A percentile compares a stretch with the other conserved stretches of the same genome.
phyloP scores from a whole-genome alignment of 2,329 filamentous ascomycete genomes.

The Exophiala lecanii-corni region DNA sequence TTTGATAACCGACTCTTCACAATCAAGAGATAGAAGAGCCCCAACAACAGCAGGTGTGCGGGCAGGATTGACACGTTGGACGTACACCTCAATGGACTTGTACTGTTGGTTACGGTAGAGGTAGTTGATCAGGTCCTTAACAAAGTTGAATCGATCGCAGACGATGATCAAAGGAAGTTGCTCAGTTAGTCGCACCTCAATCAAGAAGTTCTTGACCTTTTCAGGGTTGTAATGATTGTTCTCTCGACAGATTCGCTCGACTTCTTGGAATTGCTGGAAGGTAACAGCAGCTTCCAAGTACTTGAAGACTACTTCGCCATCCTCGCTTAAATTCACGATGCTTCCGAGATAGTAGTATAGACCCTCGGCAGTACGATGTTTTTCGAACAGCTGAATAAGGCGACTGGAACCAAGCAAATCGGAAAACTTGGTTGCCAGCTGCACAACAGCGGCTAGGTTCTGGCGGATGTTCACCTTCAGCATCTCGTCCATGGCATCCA shows the following conservation, averaged over 20 bases:
- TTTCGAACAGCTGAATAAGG: conserved; percentile 91
- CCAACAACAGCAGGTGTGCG: conserved; percentile 90
- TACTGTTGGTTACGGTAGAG: conserved; percentile 99
- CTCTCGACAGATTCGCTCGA: conserved; percentile 95
- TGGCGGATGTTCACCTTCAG: conserved; percentile 94
- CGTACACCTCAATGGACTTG: conserved; percentile 97
- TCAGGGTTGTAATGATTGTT: conserved; percentile 85
- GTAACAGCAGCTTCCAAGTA: conserved; percentile 96
- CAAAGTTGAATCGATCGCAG: conserved; percentile 98
- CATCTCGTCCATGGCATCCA: conserved; percentile 95
- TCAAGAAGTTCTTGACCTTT: conserved; percentile 98
- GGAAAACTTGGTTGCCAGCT: conserved; percentile 95
- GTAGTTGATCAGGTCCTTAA: conserved; percentile 92
- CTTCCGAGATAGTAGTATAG: conserved; percentile 98
- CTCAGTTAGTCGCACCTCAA: conserved; percentile 87
- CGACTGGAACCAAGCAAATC: conserved; percentile 84
- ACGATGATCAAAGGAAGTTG: conserved; percentile 96
- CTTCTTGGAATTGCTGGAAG: conserved; percentile 90
- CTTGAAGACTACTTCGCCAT: conserved; percentile 96
- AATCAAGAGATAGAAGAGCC: conserved; percentile 91
- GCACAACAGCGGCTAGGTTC: conserved; percentile 90
- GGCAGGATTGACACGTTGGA: conserved; percentile 90
- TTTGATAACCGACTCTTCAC: conserved; percentile 95
- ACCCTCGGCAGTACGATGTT: conserved; percentile 94
- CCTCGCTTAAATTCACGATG: conserved; percentile 94